phyloP scores from a whole-genome alignment of 306 rosid genomes.

The Luffa acutangula region DNA sequence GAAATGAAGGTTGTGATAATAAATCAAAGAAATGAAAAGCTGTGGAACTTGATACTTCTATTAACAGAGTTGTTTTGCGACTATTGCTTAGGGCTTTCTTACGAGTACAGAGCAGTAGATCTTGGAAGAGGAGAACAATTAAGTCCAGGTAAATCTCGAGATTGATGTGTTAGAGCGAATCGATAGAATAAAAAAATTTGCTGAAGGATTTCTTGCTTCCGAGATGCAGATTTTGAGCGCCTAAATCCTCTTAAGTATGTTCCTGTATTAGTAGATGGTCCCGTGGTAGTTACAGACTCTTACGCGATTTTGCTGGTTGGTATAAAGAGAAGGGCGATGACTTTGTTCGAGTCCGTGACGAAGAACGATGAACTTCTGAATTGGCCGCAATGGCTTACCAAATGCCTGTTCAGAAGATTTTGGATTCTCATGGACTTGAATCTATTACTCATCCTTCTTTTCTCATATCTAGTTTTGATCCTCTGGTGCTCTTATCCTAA shows the following conservation, averaged over 20 bases:
- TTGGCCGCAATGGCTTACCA: neutral
- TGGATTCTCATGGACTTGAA: neutral
- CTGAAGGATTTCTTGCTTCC: neutral
- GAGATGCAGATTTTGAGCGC: conserved; percentile 36
- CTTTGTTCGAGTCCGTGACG: neutral
- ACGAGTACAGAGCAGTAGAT: conserved; percentile 33
- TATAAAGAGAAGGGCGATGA: conserved; percentile 4
- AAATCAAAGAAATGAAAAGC: neutral
- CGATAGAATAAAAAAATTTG: neutral
- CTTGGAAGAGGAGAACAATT: conserved; percentile 26
- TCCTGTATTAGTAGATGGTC: conserved; percentile 39
- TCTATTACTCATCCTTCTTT: neutral
- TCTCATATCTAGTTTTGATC: neutral
- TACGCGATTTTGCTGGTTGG: conserved; percentile 40
- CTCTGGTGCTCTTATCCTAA: neutral
- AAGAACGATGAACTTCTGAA: conserved; percentile 6
- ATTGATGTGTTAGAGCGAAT: conserved; percentile 11
- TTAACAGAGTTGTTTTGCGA: neutral
- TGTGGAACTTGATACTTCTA: neutral
- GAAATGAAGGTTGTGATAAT: neutral
- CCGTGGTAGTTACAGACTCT: conserved; percentile 33
- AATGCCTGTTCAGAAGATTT: neutral
- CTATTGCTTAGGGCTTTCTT: conserved; percentile 25
- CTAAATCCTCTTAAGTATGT: conserved; percentile 37
- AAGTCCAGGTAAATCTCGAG: conserved; percentile 29